Percentiles rank a stretch among this genome's conserved stretches.
These are phyloP conservation scores for Knoxia roxburghii DNA, from an alignment of 257 asterid genomes.

Conservation along the genomic window DNA sequence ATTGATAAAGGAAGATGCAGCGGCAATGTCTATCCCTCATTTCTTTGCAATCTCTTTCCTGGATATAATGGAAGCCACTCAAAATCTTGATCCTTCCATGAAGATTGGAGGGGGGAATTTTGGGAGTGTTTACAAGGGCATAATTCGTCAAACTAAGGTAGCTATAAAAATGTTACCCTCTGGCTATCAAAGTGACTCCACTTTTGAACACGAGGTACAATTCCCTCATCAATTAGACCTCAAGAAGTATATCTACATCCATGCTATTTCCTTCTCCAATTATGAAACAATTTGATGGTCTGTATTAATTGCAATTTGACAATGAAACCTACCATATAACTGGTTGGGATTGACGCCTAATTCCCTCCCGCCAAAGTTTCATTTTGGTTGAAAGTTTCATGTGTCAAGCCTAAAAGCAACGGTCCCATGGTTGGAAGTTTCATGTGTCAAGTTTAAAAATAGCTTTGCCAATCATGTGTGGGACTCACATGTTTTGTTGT, in stretches of 20 bases:
- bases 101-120: constrained; percentile 77
- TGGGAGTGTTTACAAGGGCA: constrained; percentile 77
- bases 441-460: too few relatives aligned
- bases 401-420: too few relatives aligned
- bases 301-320: too few relatives aligned
- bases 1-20: constrained; percentile 33
- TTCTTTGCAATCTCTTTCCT: constrained; percentile 60
- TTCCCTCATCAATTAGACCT: background rate
- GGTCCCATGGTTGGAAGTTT: too few relatives aligned
- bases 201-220: constrained; percentile 68
- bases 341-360: background rate
- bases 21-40: constrained; percentile 28
- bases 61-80: constrained; percentile 71
- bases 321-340: background rate
- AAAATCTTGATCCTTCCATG: constrained; percentile 60
- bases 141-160: constrained; percentile 50
- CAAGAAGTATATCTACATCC: background rate
- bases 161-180: constrained; percentile 86
- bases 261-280: background rate
- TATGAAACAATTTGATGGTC: too few relatives aligned
- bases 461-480: too few relatives aligned
- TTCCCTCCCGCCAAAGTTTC: too few relatives aligned
- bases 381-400: too few relatives aligned
- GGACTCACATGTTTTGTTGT: too few relatives aligned
- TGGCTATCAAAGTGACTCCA: constrained; percentile 63